These are phyloP conservation scores for Entrophospora sp. DNA, from an alignment of 192 early-diverging fungal genomes.

Conservation along the genomic window DNA sequence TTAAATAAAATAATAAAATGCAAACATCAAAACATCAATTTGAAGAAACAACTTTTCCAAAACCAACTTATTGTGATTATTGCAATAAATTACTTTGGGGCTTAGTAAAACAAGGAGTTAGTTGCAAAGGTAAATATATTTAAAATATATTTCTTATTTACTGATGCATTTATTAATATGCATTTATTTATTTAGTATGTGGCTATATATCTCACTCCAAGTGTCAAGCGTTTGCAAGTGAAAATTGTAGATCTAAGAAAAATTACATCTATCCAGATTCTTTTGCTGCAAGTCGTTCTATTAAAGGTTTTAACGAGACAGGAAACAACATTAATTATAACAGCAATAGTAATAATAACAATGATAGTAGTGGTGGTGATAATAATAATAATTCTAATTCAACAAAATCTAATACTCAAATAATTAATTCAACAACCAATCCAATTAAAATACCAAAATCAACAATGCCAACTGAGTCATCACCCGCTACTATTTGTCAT, in stretches of 20 bases:
- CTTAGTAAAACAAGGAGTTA: constrained; percentile 52
- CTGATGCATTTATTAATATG: too few relatives aligned
- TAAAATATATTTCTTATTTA: too few relatives aligned
- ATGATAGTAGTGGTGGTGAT: too few relatives aligned
- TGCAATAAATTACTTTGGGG: constrained; percentile 70
- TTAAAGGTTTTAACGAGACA: not conserved
- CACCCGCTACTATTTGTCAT: too few relatives aligned
- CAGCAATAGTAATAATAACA: too few relatives aligned
- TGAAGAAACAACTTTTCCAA: constrained; percentile 46
- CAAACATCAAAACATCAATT: constrained; percentile 52
- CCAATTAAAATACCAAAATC: not conserved
- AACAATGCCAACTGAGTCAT: not conserved
- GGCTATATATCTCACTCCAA: constrained; percentile 38
- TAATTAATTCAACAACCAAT: too few relatives aligned
- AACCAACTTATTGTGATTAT: constrained; percentile 57
- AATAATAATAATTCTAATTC: not conserved
- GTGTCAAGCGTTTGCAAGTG: constrained; percentile 28
- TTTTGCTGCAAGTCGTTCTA: not conserved
- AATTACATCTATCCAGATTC: not conserved
- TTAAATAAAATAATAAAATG: too few relatives aligned
- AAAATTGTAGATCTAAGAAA: constrained; percentile 11
- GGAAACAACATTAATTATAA: too few relatives aligned
- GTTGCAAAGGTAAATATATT: constrained; percentile 55
- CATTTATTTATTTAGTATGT: constrained; percentile 30
- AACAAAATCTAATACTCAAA: not conserved